Evolutionary conservation across 352 stramenopile genomes (phyloP), one percentile per base, ranked within the genome.

Genomic region (Phytophthora fragariaefolia): DNA sequence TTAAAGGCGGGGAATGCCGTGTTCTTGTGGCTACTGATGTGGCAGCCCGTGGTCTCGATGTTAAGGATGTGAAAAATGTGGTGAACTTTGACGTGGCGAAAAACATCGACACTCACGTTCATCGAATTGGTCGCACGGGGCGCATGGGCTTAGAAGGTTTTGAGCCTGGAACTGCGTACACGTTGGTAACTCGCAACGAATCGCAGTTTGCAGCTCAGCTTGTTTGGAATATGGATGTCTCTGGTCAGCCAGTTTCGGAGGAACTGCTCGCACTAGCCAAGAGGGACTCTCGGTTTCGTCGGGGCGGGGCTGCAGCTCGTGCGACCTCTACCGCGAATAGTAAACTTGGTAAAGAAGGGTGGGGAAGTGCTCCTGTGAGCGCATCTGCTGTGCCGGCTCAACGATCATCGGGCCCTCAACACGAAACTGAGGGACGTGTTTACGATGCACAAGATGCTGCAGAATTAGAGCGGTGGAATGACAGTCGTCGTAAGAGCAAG

Each of bases 41-140:
- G 3, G 91, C 91, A 6, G 80, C 91, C 2, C 85, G 91, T 40
- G 91, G 91, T 6, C 70, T 97, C 9, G 91, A 97, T 48, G 87
- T 97, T 24, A 97, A 97, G 62, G 82, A 97, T 32, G 76, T 97
- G 26, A 96, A 93, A 59, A 97, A 81, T 4, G 91, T 97, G 1
- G 79, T 97, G 48, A 96, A 97, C 58, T 97, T 91, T 54, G 91
- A 97, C 56, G 80, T 95, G n/a, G 91, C 91, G 20, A 97, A 96
- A 67, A 96, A 83, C 28, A 97, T 97, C 42, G 91, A 97, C 52
- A 96, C 86, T 1, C 91, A 97, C 63, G 87, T 97, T 27, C 91
- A 97, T 66, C 87, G 91, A 1, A 96, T 97, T 23, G 91, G 91
- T 3, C 84, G 91, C 18, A 97, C 91, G 0, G 91, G 91, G 12